These are phyloP conservation scores for Colletotrichum caudatum DNA, from an alignment of 2,329 filamentous ascomycete species.

Conservation along the genomic window DNA sequence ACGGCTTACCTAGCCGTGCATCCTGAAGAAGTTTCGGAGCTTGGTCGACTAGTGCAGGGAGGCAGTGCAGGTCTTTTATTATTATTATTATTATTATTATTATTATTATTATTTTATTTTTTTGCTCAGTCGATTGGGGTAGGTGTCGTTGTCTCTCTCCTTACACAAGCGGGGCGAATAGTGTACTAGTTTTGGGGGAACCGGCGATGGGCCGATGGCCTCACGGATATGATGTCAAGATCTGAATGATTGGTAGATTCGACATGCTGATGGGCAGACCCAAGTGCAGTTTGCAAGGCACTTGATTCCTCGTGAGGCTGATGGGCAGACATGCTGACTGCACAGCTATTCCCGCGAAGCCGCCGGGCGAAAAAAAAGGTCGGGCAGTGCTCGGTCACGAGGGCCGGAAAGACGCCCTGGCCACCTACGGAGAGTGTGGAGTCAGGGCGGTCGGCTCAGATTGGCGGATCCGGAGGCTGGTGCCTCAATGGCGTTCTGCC, in stretches of 20 bases:
- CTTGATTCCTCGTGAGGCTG: neutral
- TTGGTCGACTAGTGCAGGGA: neutral
- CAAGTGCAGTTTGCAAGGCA: too few relatives aligned
- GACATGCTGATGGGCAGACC: neutral
- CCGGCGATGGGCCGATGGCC: constrained; percentile 9
- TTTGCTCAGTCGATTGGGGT: too few relatives aligned
- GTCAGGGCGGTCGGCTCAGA: constrained; percentile 13
- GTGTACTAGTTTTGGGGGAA: neutral
- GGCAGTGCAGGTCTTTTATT: too few relatives aligned
- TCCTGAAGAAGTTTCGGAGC: neutral
- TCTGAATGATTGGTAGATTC: neutral
- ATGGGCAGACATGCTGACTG: neutral
- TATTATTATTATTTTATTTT: too few relatives aligned
- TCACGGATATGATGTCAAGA: constrained; percentile 23
- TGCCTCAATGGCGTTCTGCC: constrained; percentile 16
- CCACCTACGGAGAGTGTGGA: constrained; percentile 29
- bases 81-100: too few relatives aligned
- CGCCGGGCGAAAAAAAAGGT: constrained; percentile 34
- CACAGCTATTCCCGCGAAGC: neutral
- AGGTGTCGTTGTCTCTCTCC: too few relatives aligned
- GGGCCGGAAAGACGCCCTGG: constrained; percentile 32
- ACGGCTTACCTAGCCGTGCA: neutral
- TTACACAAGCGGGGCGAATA: too few relatives aligned
- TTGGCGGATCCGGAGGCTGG: constrained; percentile 36
- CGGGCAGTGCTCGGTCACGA: constrained; percentile 36